Percentiles rank a stretch among this genome's conserved stretches.
phyloP scores from a whole-genome alignment of 768 basidiomycete genomes.

The Paxillus rubicundulus region DNA sequence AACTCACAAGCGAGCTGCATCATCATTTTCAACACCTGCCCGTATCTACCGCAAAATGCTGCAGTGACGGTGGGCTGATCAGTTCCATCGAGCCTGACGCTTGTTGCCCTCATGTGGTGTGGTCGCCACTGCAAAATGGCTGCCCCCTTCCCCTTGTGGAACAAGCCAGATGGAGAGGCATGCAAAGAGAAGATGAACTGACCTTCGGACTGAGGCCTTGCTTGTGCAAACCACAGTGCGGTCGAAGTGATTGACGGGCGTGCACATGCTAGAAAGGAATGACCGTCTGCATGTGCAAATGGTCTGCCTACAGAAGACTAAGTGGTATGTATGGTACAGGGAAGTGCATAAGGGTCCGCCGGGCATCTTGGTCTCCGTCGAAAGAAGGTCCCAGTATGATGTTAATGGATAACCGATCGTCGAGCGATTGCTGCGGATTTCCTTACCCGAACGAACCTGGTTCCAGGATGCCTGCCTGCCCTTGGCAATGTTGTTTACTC shows the following conservation, averaged over 20 bases:
- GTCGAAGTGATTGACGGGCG: too few relatives aligned
- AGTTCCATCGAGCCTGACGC: slow-evolving; percentile 19
- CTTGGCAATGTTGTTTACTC: neutral
- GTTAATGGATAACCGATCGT: too few relatives aligned
- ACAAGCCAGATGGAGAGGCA: neutral
- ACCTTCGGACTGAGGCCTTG: too few relatives aligned
- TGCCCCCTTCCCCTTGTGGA: neutral
- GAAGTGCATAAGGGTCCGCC: slow-evolving; percentile 24
- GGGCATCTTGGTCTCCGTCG: slow-evolving; percentile 39
- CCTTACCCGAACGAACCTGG: too few relatives aligned
- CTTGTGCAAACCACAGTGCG: too few relatives aligned
- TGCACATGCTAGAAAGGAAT: too few relatives aligned
- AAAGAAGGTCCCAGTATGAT: slow-evolving; percentile 39
- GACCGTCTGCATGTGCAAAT: too few relatives aligned
- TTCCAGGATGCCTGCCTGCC: too few relatives aligned
- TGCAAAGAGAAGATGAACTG: neutral
- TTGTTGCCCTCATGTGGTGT: slow-evolving; percentile 17
- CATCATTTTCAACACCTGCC: slow-evolving; percentile 36
- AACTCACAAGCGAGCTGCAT: slow-evolving; percentile 32
- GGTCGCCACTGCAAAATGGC: slow-evolving; percentile 1
- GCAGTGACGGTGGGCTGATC: slow-evolving; percentile 36
- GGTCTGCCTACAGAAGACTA: too few relatives aligned
- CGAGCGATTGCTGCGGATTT: neutral
- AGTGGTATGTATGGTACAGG: neutral
- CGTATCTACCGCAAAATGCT: slow-evolving; percentile 29